Evolutionary conservation across 495 filamentous ascomycete genomes (phyloP), one percentile per base, ranked within the genome.

Genomic region (Penicillium waksmanii): DNA sequence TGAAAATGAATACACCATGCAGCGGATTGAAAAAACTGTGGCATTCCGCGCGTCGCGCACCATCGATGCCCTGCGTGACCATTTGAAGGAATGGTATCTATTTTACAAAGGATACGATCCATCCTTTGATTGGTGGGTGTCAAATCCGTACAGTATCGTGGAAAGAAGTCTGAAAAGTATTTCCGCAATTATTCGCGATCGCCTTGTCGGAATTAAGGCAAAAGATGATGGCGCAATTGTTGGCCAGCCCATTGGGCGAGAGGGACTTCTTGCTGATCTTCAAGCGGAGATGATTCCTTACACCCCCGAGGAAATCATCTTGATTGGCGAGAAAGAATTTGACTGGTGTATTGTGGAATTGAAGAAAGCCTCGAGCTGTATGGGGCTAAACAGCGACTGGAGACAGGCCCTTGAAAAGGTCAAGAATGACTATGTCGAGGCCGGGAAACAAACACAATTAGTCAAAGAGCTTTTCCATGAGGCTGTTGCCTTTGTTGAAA

Each of bases 91-190:
- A 47, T 77, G 69, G 61, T 76, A 65, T 55, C 47, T 38, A 3
- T 82, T 84, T 63, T 81, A 77, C 59, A 71, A 71, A 36, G 77
- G 73, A 31, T 82, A 82, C 48, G 74, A 82, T 31, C 80, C 79
- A 11, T 42, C 70, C 44, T 82, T 82, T 51, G 73, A 77, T 40
- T 84, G 78, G 78, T 84, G 81, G 81, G 70, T 78, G 0, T 51
- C 68, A 9, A 57, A 66, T 23, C 79, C 80, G 3, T 78, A 77
- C 33, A 49, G 59, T 5, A 58, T 60, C 0, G 57, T 80, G 21
- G 63, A 78, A 19, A 48, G 25, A 1, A 65, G 68, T 1, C 61
- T 84, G 0, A 36, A 59, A 17, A 46, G 47, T 1, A 56, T 69
- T 1, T 65, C 70, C 10, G 55, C 50, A 1, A 49, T 66, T 23